These are phyloP conservation scores for Trichoderma harzianum DNA, from an alignment of 2,329 filamentous ascomycete species.

Conservation along the genomic window DNA sequence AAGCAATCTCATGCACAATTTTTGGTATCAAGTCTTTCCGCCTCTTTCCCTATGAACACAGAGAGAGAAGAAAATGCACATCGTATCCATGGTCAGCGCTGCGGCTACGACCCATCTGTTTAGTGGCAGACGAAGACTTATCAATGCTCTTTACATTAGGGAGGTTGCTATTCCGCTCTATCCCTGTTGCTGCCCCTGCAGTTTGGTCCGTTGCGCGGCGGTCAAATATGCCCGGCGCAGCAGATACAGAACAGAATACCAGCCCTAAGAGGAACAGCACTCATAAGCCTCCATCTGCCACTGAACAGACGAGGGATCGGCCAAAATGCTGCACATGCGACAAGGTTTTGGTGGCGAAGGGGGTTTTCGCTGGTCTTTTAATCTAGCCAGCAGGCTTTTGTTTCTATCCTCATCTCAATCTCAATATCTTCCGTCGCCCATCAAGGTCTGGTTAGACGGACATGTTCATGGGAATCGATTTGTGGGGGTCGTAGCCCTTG, in stretches of 20 bases:
- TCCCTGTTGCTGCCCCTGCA: neutral
- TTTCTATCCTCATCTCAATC: neutral
- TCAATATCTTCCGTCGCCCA: neutral
- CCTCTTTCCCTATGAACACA: neutral
- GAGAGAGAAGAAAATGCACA: too few species aligned
- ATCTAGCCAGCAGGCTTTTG: neutral
- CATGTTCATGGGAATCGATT: slow-evolving; percentile 97
- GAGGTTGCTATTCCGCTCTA: neutral
- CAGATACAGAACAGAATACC: neutral
- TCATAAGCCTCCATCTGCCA: slow-evolving; percentile 2
- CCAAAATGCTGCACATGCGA: neutral
- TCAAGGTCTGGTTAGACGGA: slow-evolving; percentile 57
- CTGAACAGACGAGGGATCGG: neutral
- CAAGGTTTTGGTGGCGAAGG: neutral
- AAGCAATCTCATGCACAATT: neutral
- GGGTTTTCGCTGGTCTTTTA: neutral
- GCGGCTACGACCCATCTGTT: neutral
- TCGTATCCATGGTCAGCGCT: neutral
- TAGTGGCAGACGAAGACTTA: neutral
- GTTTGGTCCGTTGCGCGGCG: neutral
- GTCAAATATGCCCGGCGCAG: neutral
- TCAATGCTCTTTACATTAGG: neutral
- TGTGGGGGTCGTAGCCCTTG: slow-evolving; percentile 85
- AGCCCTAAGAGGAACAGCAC: neutral
- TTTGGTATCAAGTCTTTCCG: neutral